These are phyloP conservation scores for Trichodelitschia bisporula DNA, from an alignment of 495 filamentous ascomycete species.

Conservation along the genomic window DNA sequence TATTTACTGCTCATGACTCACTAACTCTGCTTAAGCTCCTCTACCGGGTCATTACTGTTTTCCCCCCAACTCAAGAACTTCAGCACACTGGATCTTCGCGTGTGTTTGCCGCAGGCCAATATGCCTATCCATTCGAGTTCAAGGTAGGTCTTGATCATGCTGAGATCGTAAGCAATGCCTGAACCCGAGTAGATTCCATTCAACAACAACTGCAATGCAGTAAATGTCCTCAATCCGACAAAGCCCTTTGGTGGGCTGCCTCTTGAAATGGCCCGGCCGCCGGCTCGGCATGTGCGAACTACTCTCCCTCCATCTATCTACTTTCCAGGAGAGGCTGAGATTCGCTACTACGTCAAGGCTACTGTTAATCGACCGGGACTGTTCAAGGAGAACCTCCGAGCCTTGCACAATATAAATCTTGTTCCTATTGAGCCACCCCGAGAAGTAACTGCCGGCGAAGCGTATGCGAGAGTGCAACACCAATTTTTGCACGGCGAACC, in stretches of 20 bases:
- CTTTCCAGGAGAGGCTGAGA: conserved; percentile 62
- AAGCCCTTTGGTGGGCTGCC: conserved; percentile 28
- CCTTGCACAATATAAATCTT: conserved; percentile 13
- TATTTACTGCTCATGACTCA: background rate
- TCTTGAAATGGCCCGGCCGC: conserved; percentile 28
- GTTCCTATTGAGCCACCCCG: conserved; percentile 54
- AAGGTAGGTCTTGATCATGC: conserved; percentile 24
- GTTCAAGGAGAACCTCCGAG: conserved; percentile 65
- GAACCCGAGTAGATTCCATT: conserved; percentile 31
- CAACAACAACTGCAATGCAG: conserved; percentile 60
- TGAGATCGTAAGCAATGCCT: background rate
- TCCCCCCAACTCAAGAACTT: conserved; percentile 28
- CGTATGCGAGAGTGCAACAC: conserved; percentile 60
- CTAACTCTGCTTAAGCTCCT: conserved; percentile 29
- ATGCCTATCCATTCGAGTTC: conserved; percentile 80
- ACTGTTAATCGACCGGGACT: conserved; percentile 63
- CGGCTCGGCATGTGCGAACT: conserved; percentile 44
- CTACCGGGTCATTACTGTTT: conserved; percentile 39
- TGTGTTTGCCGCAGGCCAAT: conserved; percentile 47
- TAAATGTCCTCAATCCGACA: conserved; percentile 31
- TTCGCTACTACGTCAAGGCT: conserved; percentile 79
- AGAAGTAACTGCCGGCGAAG: conserved; percentile 61
- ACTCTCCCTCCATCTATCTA: conserved; percentile 73
- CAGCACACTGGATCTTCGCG: conserved; percentile 21
- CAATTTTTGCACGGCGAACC: conserved; percentile 29